Conservation (phyloP, 1,284 basidiomycete species). For the Blastosporella zonata region DNA sequence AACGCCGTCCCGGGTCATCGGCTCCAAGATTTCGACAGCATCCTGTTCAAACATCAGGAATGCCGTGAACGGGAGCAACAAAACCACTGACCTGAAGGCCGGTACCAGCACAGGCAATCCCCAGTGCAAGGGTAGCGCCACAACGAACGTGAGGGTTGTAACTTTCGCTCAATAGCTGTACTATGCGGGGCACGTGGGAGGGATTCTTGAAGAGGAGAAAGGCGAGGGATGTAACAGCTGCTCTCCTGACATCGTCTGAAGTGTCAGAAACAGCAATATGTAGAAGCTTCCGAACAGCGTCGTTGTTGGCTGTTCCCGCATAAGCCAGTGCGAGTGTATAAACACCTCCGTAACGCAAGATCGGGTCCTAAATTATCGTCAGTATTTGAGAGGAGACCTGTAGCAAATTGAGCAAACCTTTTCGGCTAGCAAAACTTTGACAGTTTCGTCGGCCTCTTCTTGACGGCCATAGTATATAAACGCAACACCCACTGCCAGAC, state of each 20-base stretch:
- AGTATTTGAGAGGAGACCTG: background rate
- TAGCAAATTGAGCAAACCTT: constrained; percentile 55
- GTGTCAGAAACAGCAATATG: constrained; percentile 97
- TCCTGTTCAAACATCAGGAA: constrained; percentile 47
- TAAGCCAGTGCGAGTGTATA: constrained; percentile 94
- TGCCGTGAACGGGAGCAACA: background rate
- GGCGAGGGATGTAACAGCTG: constrained; percentile 91
- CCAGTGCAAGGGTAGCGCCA: constrained; percentile 90
- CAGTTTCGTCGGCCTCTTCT: constrained; percentile 81
- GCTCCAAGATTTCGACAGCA: constrained; percentile 91
- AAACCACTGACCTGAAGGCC: constrained; percentile 68
- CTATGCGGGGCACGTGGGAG: constrained; percentile 89
- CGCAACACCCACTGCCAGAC: constrained; percentile 86
- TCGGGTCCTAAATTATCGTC: constrained; percentile 69
- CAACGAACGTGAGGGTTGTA: constrained; percentile 99
- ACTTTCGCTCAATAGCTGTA: constrained; percentile 93
- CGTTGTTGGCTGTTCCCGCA: constrained; percentile 91
- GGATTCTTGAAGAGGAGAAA: constrained; percentile 97
- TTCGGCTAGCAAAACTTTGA: constrained; percentile 75
- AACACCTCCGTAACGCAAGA: constrained; percentile 93
- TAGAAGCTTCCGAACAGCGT: constrained; percentile 84
- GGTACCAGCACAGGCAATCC: constrained; percentile 96
- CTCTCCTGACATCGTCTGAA: constrained; percentile 91
- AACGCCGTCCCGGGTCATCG: constrained; percentile 94
- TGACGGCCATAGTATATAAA: constrained; percentile 90